Base-by-base conservation (phyloP, 2,329 filamentous ascomycete genomes). In the Gnomoniopsis sp. region DNA sequence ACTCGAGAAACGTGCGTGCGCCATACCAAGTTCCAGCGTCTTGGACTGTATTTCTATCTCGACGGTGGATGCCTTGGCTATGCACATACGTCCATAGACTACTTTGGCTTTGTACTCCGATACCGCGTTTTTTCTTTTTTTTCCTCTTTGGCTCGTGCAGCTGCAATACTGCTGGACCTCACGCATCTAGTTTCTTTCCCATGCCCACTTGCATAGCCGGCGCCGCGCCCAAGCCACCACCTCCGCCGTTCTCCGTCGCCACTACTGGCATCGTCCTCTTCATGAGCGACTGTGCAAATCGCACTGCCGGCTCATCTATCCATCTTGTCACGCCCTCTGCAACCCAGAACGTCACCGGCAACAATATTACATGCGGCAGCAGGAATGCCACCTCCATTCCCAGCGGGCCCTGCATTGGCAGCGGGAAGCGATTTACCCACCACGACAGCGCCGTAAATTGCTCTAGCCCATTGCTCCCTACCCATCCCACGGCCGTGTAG, bases 341-440 rank as follows among this genome's bases (percentile, higher is more conserved):
- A 22, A 81, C 59, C 74, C 79, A 85, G 3, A 88, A 71, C 0
- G 84, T 88, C 21, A 85, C 55, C 1, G 86, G 86, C 53, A 87
- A 63, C 3, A 88, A 68, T 33, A 89, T 71, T 8, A 89, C 33
- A 44, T 90, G 84, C 1, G 85, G 80, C 2, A 80, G 57, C 22
- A 88, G 70, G 64, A 88, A 88, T 1, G 78, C 77, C 38, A 86
- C 36, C 69, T 88, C 85, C 33, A 90, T 66, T 0, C 86, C 87
- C 55, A 85, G 67, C 0, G 85, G 84, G 0, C 86, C 86, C 17
- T 67, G 68, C 60, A 72, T 80, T 33, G 85, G 76, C 52, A 88
- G 63, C 2, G 80, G 78, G 26, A 88, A 74, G 23, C 74, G 73
- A 66, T 87, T 77, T 22, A 81, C 75, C 84, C 86, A 88, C 3